A percentile compares a stretch with the other conserved stretches of the same genome.
Conservation (phyloP, 345 rosid species). For the Barbarea vulgaris region DNA sequence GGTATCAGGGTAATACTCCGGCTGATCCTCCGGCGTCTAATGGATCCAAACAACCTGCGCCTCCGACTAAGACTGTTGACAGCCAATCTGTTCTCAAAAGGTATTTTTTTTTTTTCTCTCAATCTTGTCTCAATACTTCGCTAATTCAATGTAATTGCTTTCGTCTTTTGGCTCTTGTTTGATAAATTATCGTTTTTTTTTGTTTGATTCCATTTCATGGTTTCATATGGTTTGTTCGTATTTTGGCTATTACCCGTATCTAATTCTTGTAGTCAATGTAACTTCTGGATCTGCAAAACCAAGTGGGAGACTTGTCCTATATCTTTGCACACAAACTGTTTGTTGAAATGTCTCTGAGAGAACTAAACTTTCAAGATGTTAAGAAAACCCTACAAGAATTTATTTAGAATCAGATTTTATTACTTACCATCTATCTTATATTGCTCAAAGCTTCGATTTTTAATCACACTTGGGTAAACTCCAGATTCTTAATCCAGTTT, state of each 20-base stretch:
- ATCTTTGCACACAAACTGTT: conserved; percentile 19
- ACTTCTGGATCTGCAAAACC: not conserved
- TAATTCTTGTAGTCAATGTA: not conserved
- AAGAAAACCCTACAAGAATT: not conserved
- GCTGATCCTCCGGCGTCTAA: conserved; percentile 47
- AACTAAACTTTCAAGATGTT: not conserved
- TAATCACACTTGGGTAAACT: not conserved
- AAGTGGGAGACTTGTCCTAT: not conserved
- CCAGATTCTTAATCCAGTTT: conserved; percentile 3
- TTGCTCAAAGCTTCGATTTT: conserved; percentile 6
- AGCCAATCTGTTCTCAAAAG: conserved; percentile 81
- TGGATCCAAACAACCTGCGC: conserved; percentile 55
- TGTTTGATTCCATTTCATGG: not conserved
- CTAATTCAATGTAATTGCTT: not conserved
- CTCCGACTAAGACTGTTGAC: conserved; percentile 63
- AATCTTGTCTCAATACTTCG: not conserved
- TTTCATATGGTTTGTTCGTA: not conserved
- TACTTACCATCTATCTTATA: not conserved
- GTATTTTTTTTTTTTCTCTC: not conserved
- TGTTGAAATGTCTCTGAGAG: conserved; percentile 24
- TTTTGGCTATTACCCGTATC: not conserved
- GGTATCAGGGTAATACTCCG: conserved; percentile 72
- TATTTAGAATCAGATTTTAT: not conserved
- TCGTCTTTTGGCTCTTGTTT: not conserved
- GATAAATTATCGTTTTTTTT: not conserved